Conservation (phyloP, 441 rosid species). For the Codiaeum variegatum region DNA sequence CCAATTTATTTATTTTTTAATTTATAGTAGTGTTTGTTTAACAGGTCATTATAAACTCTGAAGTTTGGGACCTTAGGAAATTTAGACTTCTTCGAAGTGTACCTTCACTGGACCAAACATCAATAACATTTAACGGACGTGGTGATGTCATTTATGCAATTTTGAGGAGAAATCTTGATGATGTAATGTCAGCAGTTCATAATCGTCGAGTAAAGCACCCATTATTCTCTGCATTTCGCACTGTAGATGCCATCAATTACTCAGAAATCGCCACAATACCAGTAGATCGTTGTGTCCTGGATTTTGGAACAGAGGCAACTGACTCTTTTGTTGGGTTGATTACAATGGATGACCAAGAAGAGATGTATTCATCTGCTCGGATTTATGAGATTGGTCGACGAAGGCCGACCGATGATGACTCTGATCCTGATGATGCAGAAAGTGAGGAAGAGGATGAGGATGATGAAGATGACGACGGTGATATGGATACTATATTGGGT, state of each 20-base stretch:
- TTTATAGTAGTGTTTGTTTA: slow-evolving; percentile 1
- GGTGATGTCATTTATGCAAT: slow-evolving; percentile 97
- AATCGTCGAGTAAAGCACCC: slow-evolving; percentile 92
- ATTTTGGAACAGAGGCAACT: slow-evolving; percentile 89
- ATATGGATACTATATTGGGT: slow-evolving; percentile 67
- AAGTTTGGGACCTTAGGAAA: slow-evolving; percentile 95
- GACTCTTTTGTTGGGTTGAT: slow-evolving; percentile 89
- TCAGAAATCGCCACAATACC: slow-evolving; percentile 91
- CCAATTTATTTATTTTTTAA: too few species aligned
- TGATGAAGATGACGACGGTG: slow-evolving; percentile 79
- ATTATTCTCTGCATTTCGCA: slow-evolving; percentile 80
- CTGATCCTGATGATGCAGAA: slow-evolving; percentile 96
- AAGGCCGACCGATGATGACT: slow-evolving; percentile 93
- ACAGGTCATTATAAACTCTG: slow-evolving; percentile 93
- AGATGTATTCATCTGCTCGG: slow-evolving; percentile 90
- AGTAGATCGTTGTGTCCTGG: slow-evolving; percentile 92
- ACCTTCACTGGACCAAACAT: slow-evolving; percentile 88
- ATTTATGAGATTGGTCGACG: slow-evolving; percentile 92
- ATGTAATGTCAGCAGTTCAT: slow-evolving; percentile 81
- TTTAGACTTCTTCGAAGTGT: slow-evolving; percentile 84
- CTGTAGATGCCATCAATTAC: slow-evolving; percentile 89
- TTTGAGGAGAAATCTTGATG: slow-evolving; percentile 91
- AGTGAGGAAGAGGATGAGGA: slow-evolving; percentile 94
- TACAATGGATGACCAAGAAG: slow-evolving; percentile 95
- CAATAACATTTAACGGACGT: slow-evolving; percentile 77